Evolutionary conservation across 169 alveolate genomes (phyloP).

Genomic region (Cryptosporidium tyzzeri): DNA sequence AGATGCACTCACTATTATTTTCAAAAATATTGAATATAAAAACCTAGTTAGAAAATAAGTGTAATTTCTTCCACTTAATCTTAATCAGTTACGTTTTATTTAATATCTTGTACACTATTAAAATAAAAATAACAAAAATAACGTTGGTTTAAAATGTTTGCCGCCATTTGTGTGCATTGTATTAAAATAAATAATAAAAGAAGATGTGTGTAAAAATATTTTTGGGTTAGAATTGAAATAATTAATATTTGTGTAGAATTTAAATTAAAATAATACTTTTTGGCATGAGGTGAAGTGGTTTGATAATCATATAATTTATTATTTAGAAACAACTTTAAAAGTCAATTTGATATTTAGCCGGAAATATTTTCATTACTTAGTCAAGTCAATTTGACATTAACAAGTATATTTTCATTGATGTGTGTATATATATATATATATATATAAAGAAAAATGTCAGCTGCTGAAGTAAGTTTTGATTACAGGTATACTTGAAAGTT

Average conservation of each 20-base stretch:
- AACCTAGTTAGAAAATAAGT: too few relatives aligned
- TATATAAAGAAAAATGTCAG: constrained; percentile 22
- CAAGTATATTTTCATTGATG: too few relatives aligned
- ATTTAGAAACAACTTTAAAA: neutral
- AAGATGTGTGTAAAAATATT: neutral
- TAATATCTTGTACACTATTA: too few relatives aligned
- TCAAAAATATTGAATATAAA: too few relatives aligned
- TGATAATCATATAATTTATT: too few relatives aligned
- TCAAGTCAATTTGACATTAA: neutral
- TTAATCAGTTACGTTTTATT: too few relatives aligned
- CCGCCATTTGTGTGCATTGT: constrained; percentile 20
- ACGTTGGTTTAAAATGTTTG: neutral
- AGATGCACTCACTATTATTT: too few relatives aligned
- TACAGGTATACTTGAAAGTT: neutral
- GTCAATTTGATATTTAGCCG: neutral
- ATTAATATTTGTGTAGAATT: too few relatives aligned
- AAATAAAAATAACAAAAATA: too few relatives aligned
- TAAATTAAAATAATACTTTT: too few relatives aligned
- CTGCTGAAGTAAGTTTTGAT: constrained; percentile 19
- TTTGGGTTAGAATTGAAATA: neutral
- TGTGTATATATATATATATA: neutral
- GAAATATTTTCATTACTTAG: neutral
- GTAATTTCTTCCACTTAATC: too few relatives aligned
- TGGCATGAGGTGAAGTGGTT: neutral
- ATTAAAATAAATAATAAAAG: neutral